Percentiles rank a stretch among this genome's conserved stretches.
phyloP scores from a whole-genome alignment of 2,329 filamentous ascomycete species.

The Graphium sp. region DNA sequence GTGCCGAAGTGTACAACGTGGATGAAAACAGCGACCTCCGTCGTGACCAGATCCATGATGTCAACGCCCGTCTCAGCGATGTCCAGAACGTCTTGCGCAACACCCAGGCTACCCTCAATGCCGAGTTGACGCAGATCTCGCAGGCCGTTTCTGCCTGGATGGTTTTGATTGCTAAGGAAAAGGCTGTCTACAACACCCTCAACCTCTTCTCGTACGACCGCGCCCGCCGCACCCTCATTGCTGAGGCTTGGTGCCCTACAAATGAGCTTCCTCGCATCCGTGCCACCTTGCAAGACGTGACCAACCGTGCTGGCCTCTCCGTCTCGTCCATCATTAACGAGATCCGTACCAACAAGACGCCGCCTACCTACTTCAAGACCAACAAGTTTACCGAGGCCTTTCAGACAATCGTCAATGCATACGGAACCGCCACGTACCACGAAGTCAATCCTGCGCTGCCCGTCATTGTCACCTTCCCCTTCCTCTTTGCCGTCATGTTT shows the following conservation, averaged over 20 bases:
- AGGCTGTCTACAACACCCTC: slow-evolving; percentile 88
- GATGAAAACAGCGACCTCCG: slow-evolving; percentile 95
- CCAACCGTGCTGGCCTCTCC: slow-evolving; percentile 86
- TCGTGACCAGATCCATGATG: slow-evolving; percentile 90
- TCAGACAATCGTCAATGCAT: slow-evolving; percentile 97
- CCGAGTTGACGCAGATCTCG: slow-evolving; percentile 84
- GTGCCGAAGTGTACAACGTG: slow-evolving; percentile 88
- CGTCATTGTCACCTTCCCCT: slow-evolving; percentile 96
- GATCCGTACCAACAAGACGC: slow-evolving; percentile 91
- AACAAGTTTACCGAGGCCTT: slow-evolving; percentile 98
- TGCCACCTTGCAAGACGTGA: slow-evolving; percentile 88
- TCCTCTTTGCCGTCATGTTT: slow-evolving; percentile 99
- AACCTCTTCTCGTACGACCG: slow-evolving; percentile 96
- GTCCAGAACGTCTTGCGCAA: slow-evolving; percentile 85
- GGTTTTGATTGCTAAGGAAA: slow-evolving; percentile 95
- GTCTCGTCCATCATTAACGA: slow-evolving; percentile 98
- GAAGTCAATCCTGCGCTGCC: slow-evolving; percentile 94
- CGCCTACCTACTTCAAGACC: slow-evolving; percentile 91
- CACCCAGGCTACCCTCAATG: slow-evolving; percentile 85
- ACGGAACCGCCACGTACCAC: slow-evolving; percentile 91
- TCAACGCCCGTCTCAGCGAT: slow-evolving; percentile 84
- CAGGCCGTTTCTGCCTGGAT: slow-evolving; percentile 91
- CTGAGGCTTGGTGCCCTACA: slow-evolving; percentile 93
- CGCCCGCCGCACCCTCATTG: slow-evolving; percentile 87
- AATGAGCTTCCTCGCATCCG: slow-evolving; percentile 81